These are phyloP conservation scores for Galerina sulciceps DNA, from an alignment of 768 basidiomycete species.

Conservation along the genomic window DNA sequence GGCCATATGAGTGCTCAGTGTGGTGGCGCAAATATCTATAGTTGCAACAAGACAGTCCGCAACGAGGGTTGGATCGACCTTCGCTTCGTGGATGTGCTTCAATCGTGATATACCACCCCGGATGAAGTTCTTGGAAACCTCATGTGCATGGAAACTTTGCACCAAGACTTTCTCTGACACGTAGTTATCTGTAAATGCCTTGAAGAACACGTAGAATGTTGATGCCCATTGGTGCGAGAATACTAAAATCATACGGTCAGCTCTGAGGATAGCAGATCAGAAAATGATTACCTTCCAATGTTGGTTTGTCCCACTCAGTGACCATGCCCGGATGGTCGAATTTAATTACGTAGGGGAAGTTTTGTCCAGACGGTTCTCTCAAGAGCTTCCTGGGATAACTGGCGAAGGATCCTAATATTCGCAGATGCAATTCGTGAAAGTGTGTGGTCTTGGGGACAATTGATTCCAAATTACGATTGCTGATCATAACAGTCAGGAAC, in stretches of 20 bases:
- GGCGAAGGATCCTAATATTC: slow-evolving; percentile 4
- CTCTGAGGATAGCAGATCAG: no score
- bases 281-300: slow-evolving; percentile 1
- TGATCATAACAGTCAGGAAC: slow-evolving; percentile 9
- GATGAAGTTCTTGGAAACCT: slow-evolving; percentile 4
- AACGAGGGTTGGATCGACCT: slow-evolving; percentile 5
- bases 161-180: background rate
- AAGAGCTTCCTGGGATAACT: background rate
- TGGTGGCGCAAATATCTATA: background rate
- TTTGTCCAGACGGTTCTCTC: slow-evolving; percentile 10
- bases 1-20: background rate
- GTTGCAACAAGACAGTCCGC: slow-evolving; percentile 2
- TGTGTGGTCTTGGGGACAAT: slow-evolving; percentile 8
- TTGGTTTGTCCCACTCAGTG: slow-evolving; percentile 6
- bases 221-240: slow-evolving; percentile 12
- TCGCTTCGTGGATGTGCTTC: slow-evolving; percentile 10
- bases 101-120: slow-evolving; percentile 4
- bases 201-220: slow-evolving; percentile 5
- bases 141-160: slow-evolving; percentile 12
- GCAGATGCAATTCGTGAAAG: slow-evolving; percentile 14
- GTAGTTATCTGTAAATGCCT: background rate
- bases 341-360: slow-evolving; percentile 13
- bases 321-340: slow-evolving; percentile 14
- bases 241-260: background rate
- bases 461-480: slow-evolving; percentile 10